These are phyloP conservation scores for Sarocladium oryzae DNA, from an alignment of 2,329 filamentous ascomycete genomes.

Conservation along the genomic window DNA sequence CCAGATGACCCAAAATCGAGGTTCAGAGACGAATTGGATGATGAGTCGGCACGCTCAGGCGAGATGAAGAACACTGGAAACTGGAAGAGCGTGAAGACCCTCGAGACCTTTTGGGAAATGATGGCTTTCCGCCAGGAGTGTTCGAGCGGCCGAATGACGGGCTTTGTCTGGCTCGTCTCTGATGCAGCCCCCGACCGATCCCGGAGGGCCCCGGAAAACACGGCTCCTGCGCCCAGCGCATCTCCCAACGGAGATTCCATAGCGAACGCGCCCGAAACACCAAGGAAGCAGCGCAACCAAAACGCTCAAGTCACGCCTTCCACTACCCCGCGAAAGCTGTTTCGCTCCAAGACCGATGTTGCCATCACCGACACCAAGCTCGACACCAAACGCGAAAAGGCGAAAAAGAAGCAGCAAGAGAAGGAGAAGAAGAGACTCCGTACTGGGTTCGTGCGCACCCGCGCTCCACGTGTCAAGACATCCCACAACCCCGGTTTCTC, in stretches of 20 bases:
- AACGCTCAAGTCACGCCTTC: constrained; percentile 19
- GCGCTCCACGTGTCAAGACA: constrained; percentile 60
- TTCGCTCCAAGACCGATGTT: constrained; percentile 19
- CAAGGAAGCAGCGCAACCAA: constrained; percentile 9
- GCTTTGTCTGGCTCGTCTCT: constrained; percentile 91
- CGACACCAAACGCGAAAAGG: constrained; percentile 5
- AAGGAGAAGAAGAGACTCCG: constrained; percentile 38
- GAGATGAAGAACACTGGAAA: constrained; percentile 52
- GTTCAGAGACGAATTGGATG: constrained; percentile 82
- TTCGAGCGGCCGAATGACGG: constrained; percentile 83
- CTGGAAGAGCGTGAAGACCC: constrained; percentile 76
- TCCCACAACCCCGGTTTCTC: constrained; percentile 42
- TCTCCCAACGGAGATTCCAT: not conserved
- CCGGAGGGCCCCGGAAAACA: constrained; percentile 12
- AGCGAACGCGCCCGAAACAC: not conserved
- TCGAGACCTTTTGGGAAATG: constrained; percentile 98
- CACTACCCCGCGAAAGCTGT: constrained; percentile 27
- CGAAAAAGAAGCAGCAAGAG: constrained; percentile 27
- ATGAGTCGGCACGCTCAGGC: constrained; percentile 59
- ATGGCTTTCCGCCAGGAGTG: constrained; percentile 97
- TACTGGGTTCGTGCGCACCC: constrained; percentile 55
- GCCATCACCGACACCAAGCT: not conserved
- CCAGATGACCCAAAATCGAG: constrained; percentile 94
- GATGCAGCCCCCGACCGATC: constrained; percentile 37
- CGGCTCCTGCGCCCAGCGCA: constrained; percentile 20